Base-by-base conservation (phyloP, 495 filamentous ascomycete genomes). In the Tuber microsphaerosporum region DNA sequence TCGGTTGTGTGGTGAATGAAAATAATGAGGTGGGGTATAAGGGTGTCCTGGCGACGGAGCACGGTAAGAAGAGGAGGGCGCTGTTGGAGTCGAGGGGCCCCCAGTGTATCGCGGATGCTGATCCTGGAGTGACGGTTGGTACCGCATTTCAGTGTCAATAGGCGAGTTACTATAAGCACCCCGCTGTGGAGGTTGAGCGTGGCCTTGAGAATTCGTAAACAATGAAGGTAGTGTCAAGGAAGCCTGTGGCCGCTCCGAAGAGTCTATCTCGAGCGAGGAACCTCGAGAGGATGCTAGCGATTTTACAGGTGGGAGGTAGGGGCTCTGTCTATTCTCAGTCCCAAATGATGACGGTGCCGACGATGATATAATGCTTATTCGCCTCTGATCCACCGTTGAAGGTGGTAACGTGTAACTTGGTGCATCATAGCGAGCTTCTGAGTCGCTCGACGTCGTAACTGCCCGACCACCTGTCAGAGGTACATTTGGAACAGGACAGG, bases 241-340 rank as follows among this genome's bases (percentile, higher is more conserved):
- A 76, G 72, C 71, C 17, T 75, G 73, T 70, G 48, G 65, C 56
- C 79, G 76, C 41, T 81, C 79, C 10, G 74, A 72, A 46, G 72
- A 37, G 19, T 82, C 81, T 70, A 76, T 78, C 73, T 80, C 81
- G 51, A 82, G 79, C 37, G 81, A 82, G 46, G 81, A 82, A 20
- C 78, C 81, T 44, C 81, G 79, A 65, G 81, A 82, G 51, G 78
- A 79, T 68, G 81, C 78, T n/a, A 83, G 74, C 17, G 81, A 82
- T 39, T 73, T 70, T 75, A 82, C 81, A 34, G 81, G 73, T 31
- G 81, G 81, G 19, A 82, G 51, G 26, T 79, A 83, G 61, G 81
- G 74, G 71, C 81, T 82, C 20, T 80, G 74, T 73, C 80, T 79
- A 69, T 74, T 75, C 69, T 79, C 80, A 34, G 73, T 73, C 51